Percentiles rank a stretch among this genome's conserved stretches.
phyloP scores from a whole-genome alignment of 148 eudicot species.

The Polygonum aviculare region DNA sequence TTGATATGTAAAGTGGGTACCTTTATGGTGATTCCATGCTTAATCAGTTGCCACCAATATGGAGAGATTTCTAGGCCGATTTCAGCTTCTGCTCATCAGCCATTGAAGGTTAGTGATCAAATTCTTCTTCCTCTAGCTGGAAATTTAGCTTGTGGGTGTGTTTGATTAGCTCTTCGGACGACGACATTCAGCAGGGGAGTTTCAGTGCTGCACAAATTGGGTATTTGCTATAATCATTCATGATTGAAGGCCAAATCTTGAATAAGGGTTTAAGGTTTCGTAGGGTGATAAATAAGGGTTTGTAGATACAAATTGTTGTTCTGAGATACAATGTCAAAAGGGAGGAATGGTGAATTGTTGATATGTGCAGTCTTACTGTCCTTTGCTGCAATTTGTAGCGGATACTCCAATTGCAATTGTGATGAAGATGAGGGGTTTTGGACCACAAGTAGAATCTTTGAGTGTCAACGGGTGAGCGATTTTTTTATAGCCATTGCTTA shows the following conservation, averaged over 20 bases:
- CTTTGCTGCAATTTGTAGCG: conserved; percentile 15
- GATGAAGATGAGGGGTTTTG: conserved; percentile 49
- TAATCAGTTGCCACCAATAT: not conserved
- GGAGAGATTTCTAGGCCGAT: not conserved
- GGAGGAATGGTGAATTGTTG: conserved; percentile 15
- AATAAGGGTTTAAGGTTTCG: not conserved
- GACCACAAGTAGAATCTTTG: conserved; percentile 24
- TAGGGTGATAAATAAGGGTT: not conserved
- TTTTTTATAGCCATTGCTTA: conserved; percentile 74
- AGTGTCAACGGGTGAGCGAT: conserved; percentile 44
- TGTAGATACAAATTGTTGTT: not conserved
- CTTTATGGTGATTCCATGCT: not conserved
- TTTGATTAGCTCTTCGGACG: not conserved
- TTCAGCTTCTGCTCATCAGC: not conserved
- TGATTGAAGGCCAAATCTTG: not conserved
- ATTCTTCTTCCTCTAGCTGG: not conserved
- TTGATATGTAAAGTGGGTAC: not conserved
- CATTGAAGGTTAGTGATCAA: not conserved
- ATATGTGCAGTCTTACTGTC: conserved; percentile 23
- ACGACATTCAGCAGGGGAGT: not conserved
- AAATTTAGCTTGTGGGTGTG: not conserved
- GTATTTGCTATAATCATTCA: not conserved
- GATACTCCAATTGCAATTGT: conserved; percentile 37
- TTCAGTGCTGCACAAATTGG: not conserved
- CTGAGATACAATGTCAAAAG: conserved; percentile 5